Evolutionary conservation across 352 stramenopile species (phyloP).

Genomic region (Phytopythium sindhum): DNA sequence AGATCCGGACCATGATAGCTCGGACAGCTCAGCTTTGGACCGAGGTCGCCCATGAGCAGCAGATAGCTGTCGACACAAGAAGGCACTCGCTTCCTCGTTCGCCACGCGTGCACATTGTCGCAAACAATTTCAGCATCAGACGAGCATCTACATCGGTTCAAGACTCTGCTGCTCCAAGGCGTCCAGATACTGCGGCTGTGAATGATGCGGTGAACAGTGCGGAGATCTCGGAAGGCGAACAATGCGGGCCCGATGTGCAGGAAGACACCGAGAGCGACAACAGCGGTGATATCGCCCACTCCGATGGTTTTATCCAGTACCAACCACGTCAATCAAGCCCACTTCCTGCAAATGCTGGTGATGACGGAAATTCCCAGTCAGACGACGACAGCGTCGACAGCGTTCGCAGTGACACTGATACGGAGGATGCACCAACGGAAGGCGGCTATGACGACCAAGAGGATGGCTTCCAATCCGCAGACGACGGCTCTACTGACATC

Average conservation of each 20-base stretch:
- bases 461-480: background rate
- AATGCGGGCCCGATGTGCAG: background rate
- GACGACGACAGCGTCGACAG: background rate
- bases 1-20: slow-evolving; percentile 32
- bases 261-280: slow-evolving; percentile 4
- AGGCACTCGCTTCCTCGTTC: background rate
- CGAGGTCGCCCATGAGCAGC: slow-evolving; percentile 11
- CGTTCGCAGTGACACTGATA: background rate
- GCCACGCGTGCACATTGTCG: background rate
- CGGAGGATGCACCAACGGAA: background rate
- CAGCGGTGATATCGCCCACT: background rate
- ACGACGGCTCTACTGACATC: slow-evolving; percentile 11
- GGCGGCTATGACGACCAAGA: background rate
- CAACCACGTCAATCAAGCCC: background rate
- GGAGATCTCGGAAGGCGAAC: background rate
- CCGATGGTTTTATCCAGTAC: background rate
- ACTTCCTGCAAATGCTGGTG: background rate
- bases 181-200: background rate
- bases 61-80: background rate
- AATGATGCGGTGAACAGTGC: background rate
- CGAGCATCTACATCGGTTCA: background rate
- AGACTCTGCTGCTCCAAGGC: background rate
- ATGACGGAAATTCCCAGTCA: no score
- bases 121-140: background rate
- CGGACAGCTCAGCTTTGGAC: slow-evolving; percentile 30